Evolutionary conservation across 495 filamentous ascomycete species (phyloP).

Genomic region (Penicillium alfredii): DNA sequence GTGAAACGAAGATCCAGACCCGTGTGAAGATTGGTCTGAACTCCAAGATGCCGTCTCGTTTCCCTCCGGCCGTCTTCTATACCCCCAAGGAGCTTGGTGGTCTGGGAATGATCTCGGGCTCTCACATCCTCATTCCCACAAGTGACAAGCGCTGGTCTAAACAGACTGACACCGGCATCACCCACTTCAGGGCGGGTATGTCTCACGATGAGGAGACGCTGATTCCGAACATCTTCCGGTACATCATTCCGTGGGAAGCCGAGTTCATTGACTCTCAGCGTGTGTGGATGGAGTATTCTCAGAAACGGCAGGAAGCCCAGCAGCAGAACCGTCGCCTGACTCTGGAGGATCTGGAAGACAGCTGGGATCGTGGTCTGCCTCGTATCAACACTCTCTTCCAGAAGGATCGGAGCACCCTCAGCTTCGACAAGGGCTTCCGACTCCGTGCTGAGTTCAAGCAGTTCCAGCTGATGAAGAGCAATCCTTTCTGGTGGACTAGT

Average conservation of each 20-base stretch:
- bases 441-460: constrained; percentile 95
- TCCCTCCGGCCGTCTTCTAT: constrained; percentile 98
- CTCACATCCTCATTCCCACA: constrained; percentile 95
- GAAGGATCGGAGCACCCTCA: constrained; percentile 94
- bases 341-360: constrained; percentile 95
- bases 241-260: constrained; percentile 99
- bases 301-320: constrained; percentile 94
- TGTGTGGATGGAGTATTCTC: constrained; percentile 98
- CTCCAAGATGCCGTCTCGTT: constrained; percentile 99
- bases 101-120: constrained; percentile 98
- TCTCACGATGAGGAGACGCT: constrained; percentile 96
- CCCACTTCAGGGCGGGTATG: constrained; percentile 97
- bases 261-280: constrained; percentile 99
- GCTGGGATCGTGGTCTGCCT: constrained; percentile 96
- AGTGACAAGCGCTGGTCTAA: constrained; percentile 98
- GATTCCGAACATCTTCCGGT: constrained; percentile 98
- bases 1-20: constrained; percentile 99
- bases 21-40: constrained; percentile 98
- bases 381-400: constrained; percentile 99
- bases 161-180: constrained; percentile 95
- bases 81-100: constrained; percentile 98
- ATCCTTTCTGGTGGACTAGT: constrained; percentile 99
- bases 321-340: constrained; percentile 95
- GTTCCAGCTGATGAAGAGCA: constrained; percentile 99
- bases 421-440: constrained; percentile 98